Evolutionary conservation across 2,329 filamentous ascomycete species (phyloP).

Genomic region (Ophiocordyceps australis): DNA sequence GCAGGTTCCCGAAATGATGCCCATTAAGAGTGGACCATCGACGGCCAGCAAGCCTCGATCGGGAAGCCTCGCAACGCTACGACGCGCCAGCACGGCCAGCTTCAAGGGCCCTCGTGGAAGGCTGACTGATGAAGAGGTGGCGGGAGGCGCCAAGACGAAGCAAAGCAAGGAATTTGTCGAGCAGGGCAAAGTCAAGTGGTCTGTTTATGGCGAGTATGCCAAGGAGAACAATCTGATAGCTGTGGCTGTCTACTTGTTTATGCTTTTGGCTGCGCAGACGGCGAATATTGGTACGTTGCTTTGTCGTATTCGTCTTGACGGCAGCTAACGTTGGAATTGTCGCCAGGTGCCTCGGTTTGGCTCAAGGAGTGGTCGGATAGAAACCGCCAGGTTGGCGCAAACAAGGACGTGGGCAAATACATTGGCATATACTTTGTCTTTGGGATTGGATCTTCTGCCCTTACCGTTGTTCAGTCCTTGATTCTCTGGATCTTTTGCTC

Average conservation of each 20-base stretch:
- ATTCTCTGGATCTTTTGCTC: constrained; percentile 99
- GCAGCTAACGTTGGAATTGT: no score
- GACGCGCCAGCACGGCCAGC: constrained; percentile 80
- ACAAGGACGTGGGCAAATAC: constrained; percentile 69
- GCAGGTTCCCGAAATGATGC: constrained; percentile 53
- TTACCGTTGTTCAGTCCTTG: constrained; percentile 83
- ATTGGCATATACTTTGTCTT: constrained; percentile 93
- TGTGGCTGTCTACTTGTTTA: constrained; percentile 60
- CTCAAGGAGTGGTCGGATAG: constrained; percentile 80
- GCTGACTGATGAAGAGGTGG: constrained; percentile 66
- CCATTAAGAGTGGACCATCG: constrained; percentile 42
- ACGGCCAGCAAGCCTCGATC: constrained; percentile 34
- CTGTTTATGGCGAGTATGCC: constrained; percentile 82
- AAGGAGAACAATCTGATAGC: constrained; percentile 83
- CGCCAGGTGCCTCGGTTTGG: constrained; percentile 67
- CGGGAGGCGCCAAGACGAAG: constrained; percentile 53
- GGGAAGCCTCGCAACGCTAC: constrained; percentile 62
- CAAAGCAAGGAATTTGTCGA: constrained; percentile 79
- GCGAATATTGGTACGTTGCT: constrained; percentile 52
- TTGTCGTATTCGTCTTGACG: no score
- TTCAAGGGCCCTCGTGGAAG: constrained; percentile 78
- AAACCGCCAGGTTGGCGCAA: constrained; percentile 50
- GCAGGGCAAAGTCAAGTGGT: constrained; percentile 95
- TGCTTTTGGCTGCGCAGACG: constrained; percentile 65
- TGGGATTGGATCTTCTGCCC: constrained; percentile 65